Base-by-base conservation (phyloP, 1,139 yeast genomes). In the Debaryomyces sp. region DNA sequence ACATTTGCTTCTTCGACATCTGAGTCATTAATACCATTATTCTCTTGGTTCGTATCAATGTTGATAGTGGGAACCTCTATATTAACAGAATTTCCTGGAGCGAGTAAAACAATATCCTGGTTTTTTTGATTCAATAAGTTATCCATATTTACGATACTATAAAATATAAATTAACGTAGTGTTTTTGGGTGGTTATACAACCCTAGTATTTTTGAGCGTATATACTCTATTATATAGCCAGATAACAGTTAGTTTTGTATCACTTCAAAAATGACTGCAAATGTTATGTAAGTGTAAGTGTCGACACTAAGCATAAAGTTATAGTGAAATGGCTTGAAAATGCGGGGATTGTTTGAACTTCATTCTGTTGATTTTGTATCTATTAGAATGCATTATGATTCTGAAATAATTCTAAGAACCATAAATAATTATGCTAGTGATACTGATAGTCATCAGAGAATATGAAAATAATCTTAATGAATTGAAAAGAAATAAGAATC, bases 1-100 rank as follows among this genome's bases (percentile, higher is more conserved):
- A 40, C 17, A 8, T 13, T 40, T 40, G 43, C 43, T 24, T 26
- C 43, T 40, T 40, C 43, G 5, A 40, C 33, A 26, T 29, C 13
- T 17, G 33, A 17, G 17, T 15, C n/a, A 26, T 24, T 26, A 15
- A 40, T 40, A 17, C 34, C 43, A 13, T 27, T 24, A 27, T 40
- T 26, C 13, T 40, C 34, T 15, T 40, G 43, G 18, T 26, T 24
- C 13, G 23, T 12, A 27, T 40, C 43, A 40, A 40, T 17, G 13
- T 40, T 26, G 30, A 22, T 22, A 27, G 24, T 40, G 7, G 43
- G 35, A 26, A 17, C 6, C n/a, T 40, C 43, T 27, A 40, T n/a
- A 27, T 40, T 13, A 6, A 40, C 35, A 26, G 43, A 40, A 27
- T 26, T 40, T 40, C 30, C 26, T 7, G 43, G 43, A 6, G 43